Base-by-base conservation (phyloP, 1,284 basidiomycete genomes). In the Erythrobasidium hasegawianum region DNA sequence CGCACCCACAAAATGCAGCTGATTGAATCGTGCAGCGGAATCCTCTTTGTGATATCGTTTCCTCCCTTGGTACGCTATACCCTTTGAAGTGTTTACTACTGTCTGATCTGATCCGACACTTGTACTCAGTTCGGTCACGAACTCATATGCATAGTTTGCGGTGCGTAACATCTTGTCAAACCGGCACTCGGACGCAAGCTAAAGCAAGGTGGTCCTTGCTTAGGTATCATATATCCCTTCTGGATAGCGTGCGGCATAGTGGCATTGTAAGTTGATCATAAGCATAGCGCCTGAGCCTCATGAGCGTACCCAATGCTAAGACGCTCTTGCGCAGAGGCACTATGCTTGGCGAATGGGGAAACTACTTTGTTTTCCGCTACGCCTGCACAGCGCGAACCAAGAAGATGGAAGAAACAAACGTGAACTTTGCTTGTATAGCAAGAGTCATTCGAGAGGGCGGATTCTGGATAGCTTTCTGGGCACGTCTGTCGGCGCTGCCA, bases 361-460 rank as follows among this genome's bases (percentile, higher is more conserved):
- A 87, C 76, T 87, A 84, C 73, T 86, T 86, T 41, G 26, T 50
- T 18, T 74, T 75, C 69, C 69, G 69, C 59, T 69, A 62, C 18
- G 56, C 62, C 27, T 62, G 73, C 84, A 83, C 68, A 84, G 83
- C 73, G 54, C 83, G 84, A 20, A 88, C 86, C 0, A 84, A 85
- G 67, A 88, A 87, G 74, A 78, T 86, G 57, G 89, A 92, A 78
- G 79, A 81, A 71, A 84, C 81, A 27, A 86, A 87, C 66, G 79
- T 90, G 40, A 80, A 81, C 39, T 93, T 91, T 76, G 88, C 85
- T 2, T 88, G 87, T 75, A 81, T 92, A 47, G 86, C 87, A 0
- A 82, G 83, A 69, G 86, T 89, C 45, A 85, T 91, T 4, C 81
- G 87, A 5, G 86, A 89, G 24, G 89, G 89, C 18, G 89, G 89